Evolutionary conservation across 1,284 basidiomycete species (phyloP), one percentile per base, ranked within the genome.

Genomic region (Trametes polyzona): DNA sequence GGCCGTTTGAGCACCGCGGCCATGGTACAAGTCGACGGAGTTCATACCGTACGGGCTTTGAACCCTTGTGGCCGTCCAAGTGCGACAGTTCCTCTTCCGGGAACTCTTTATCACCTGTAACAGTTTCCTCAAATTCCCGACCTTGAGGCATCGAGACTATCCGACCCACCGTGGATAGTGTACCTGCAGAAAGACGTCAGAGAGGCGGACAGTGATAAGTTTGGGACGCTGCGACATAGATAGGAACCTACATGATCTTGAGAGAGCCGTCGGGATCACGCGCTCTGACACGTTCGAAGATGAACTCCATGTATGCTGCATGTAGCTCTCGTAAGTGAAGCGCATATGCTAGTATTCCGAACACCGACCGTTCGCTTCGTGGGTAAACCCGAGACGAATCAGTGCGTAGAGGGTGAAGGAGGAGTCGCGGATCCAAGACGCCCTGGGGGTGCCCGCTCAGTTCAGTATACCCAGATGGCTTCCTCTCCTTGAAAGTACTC

Each of bases 351-450:
- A 5, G 9, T 35, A 2, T 3, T 19, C 14, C 62, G 10, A 40
- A 44, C 27, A 67, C 76, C 9, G 47, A 90, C 90, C 82, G 66
- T 92, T 87, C 0, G 93, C 92, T 73, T 97, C 95, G 21, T 91
- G 82, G 0, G 93, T 96, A 73, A 95, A 96, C 0, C 95, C 95
- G 1, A 97, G 82, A 29, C 95, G 82, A 61, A 97, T 88, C 24
- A 97, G 81, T 0, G 95, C 95, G 68, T 96, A 97, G 3, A 97
- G 82, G 0, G 92, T 94, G 76, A 96, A 96, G 0, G 90, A 91
- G 0, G 93, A 88, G 69, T 97, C 95, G 26, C 95, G 87, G 65
- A 96, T 92, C 91, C 90, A 93, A 0, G 89, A 90, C 11, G 85
- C 85, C n/a, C 87, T 86, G n/a, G 21, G 6, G 12, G 11, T 29